These are phyloP conservation scores for Cyberlindnera japonica DNA, from an alignment of 805 yeast species.

Conservation along the genomic window DNA sequence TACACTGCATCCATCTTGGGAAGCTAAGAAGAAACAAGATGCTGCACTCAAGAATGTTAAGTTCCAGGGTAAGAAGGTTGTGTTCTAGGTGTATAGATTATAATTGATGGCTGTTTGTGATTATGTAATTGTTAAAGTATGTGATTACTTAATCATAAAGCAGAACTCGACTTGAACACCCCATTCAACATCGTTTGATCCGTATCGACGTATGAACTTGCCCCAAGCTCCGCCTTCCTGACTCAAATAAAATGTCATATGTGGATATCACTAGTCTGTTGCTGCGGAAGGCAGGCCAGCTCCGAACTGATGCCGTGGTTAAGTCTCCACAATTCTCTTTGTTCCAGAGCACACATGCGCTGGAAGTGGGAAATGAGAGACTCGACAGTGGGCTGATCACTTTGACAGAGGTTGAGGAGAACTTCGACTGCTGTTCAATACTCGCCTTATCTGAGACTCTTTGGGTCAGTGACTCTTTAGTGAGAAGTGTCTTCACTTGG, in stretches of 20 bases:
- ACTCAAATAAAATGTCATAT: slow-evolving; percentile 10
- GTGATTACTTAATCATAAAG: too few relatives aligned
- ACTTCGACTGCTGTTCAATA: slow-evolving; percentile 42
- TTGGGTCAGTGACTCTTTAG: slow-evolving; percentile 50
- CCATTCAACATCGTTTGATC: too few relatives aligned
- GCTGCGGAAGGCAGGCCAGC: slow-evolving; percentile 34
- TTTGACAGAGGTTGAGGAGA: slow-evolving; percentile 40
- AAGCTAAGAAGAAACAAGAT: slow-evolving; percentile 75
- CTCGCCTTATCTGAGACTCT: slow-evolving; percentile 40
- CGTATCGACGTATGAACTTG: too few relatives aligned
- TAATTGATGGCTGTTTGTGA: too few relatives aligned
- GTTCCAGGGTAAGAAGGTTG: slow-evolving; percentile 82
- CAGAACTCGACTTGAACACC: too few relatives aligned
- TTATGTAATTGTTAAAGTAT: too few relatives aligned
- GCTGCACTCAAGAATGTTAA: slow-evolving; percentile 60
- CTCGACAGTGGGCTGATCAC: slow-evolving; percentile 76
- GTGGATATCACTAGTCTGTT: slow-evolving; percentile 56
- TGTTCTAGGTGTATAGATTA: slow-evolving; percentile 40
- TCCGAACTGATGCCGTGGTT: slow-evolving; percentile 53
- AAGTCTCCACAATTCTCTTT: slow-evolving; percentile 60
- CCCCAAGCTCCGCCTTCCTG: too few relatives aligned
- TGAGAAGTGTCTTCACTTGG: slow-evolving; percentile 66
- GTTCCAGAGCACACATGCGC: slow-evolving; percentile 82
- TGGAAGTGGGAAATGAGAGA: slow-evolving; percentile 67
- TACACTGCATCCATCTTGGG: slow-evolving; percentile 94